Percentiles rank a stretch among this genome's conserved stretches.
Evolutionary conservation across 768 basidiomycete genomes (phyloP).

Genomic region (Pleurotus giganteus): DNA sequence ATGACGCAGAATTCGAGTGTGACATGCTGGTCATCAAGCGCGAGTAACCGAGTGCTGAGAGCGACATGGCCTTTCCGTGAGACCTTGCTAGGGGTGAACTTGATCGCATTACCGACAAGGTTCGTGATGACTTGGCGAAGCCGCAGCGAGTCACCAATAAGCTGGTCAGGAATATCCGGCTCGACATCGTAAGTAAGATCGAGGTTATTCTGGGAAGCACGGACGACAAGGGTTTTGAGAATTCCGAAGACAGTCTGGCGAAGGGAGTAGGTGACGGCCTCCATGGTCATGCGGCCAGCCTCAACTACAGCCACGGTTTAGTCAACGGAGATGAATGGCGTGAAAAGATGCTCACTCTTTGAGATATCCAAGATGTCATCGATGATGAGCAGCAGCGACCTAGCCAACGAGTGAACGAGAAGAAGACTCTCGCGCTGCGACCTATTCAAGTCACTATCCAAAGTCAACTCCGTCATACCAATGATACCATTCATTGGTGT

Average conservation of each 20-base stretch:
- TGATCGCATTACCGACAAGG: slow-evolving; percentile 93
- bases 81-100: slow-evolving; percentile 86
- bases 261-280: slow-evolving; percentile 96
- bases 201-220: slow-evolving; percentile 94
- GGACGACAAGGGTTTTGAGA: slow-evolving; percentile 95
- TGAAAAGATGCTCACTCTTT: slow-evolving; percentile 70
- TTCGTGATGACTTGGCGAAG: slow-evolving; percentile 95
- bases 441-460: slow-evolving; percentile 93
- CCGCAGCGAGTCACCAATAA: slow-evolving; percentile 94
- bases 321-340: slow-evolving; percentile 7
- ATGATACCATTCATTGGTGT: slow-evolving; percentile 99
- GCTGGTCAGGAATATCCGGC: slow-evolving; percentile 92
- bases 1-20: slow-evolving; percentile 96
- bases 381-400: slow-evolving; percentile 92
- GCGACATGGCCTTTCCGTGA: slow-evolving; percentile 86
- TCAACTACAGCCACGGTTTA: slow-evolving; percentile 60
- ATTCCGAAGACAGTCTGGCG: slow-evolving; percentile 98
- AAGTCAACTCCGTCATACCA: slow-evolving; percentile 98
- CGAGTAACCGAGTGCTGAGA: slow-evolving; percentile 77
- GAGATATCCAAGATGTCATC: slow-evolving; percentile 99
- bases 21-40: slow-evolving; percentile 77
- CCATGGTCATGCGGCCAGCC: slow-evolving; percentile 99
- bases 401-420: slow-evolving; percentile 92
- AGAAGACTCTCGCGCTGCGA: slow-evolving; percentile 94
- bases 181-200: slow-evolving; percentile 97